A percentile compares a stretch with the other conserved stretches of the same genome.
Evolutionary conservation across 768 basidiomycete species (phyloP).

Genomic region (Rhizopogon sp.): DNA sequence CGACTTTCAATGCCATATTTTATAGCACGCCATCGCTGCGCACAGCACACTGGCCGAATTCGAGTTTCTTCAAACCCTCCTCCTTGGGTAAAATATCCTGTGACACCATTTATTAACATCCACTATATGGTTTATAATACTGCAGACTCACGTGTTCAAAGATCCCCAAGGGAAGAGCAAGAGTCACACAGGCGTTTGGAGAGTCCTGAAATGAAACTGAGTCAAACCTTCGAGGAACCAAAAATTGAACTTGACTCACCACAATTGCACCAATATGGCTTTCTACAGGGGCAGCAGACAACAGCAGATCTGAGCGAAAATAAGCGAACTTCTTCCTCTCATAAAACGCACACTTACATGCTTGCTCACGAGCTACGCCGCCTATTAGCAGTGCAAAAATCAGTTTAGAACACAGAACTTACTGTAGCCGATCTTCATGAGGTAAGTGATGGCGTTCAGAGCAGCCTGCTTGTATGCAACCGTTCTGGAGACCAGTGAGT

Average conservation of each 20-base stretch:
- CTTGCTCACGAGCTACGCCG: conserved; percentile 66
- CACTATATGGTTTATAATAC: background rate
- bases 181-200: conserved; percentile 73
- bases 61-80: conserved; percentile 52
- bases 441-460: conserved; percentile 68
- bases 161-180: conserved; percentile 72
- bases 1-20: background rate
- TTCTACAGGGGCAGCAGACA: conserved; percentile 68
- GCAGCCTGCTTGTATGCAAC: conserved; percentile 82
- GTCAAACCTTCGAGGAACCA: background rate
- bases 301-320: conserved; percentile 46
- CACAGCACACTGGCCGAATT: conserved; percentile 64
- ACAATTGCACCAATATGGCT: conserved; percentile 68
- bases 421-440: conserved; percentile 71
- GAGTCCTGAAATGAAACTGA: conserved; percentile 43
- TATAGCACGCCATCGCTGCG: conserved; percentile 56
- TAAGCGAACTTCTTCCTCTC: background rate
- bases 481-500: conserved; percentile 35
- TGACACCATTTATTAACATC: background rate
- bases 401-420: conserved; percentile 20
- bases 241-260: conserved; percentile 29
- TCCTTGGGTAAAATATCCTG: conserved; percentile 67
- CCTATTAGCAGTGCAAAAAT: background rate
- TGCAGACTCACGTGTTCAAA: conserved; percentile 55
- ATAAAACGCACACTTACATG: conserved; percentile 37